A percentile compares a stretch with the other conserved stretches of the same genome.
These are phyloP conservation scores for Thielaviopsis cerberus DNA, from an alignment of 2,329 filamentous ascomycete species.

Conservation along the genomic window DNA sequence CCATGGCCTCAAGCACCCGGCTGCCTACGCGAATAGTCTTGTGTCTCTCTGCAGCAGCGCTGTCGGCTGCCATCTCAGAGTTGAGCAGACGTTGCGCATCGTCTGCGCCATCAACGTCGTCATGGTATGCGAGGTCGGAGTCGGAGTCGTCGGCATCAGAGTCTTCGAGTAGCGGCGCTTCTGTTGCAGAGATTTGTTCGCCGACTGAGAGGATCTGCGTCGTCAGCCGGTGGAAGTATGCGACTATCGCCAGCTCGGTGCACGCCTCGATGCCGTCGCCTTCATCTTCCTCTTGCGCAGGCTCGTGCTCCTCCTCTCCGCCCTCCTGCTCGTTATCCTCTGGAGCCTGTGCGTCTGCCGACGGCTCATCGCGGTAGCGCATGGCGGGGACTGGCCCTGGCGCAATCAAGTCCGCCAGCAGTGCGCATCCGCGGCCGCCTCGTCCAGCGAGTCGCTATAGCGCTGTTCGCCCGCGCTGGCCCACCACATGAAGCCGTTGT, in stretches of 20 bases:
- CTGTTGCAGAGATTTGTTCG: constrained; percentile 34
- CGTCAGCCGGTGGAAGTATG: constrained; percentile 66
- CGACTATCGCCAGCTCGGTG: constrained; percentile 52
- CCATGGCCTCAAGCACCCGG: constrained; percentile 51
- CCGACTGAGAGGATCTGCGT: constrained; percentile 44
- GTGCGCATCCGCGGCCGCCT: constrained; percentile 34
- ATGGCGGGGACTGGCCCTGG: constrained; percentile 18
- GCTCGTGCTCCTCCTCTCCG: background rate
- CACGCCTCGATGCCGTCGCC: constrained; percentile 25
- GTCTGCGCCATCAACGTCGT: constrained; percentile 18
- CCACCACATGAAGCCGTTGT: constrained; percentile 80
- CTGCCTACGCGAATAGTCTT: constrained; percentile 36
- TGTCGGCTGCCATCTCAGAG: constrained; percentile 5
- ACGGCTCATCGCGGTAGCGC: background rate
- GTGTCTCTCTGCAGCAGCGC: constrained; percentile 20
- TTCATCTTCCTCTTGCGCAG: background rate
- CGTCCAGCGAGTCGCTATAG: constrained; percentile 40
- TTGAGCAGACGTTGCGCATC: constrained; percentile 14
- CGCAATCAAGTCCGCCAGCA: constrained; percentile 32
- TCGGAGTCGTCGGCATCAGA: constrained; percentile 21
- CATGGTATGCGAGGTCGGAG: constrained; percentile 16
- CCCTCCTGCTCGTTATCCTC: background rate
- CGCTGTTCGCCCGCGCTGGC: constrained; percentile 61
- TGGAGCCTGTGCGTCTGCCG: too few relatives aligned
- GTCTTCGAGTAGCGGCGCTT: constrained; percentile 19